phyloP scores from a whole-genome alignment of 1,139 yeast species.

The Candida sojae region DNA sequence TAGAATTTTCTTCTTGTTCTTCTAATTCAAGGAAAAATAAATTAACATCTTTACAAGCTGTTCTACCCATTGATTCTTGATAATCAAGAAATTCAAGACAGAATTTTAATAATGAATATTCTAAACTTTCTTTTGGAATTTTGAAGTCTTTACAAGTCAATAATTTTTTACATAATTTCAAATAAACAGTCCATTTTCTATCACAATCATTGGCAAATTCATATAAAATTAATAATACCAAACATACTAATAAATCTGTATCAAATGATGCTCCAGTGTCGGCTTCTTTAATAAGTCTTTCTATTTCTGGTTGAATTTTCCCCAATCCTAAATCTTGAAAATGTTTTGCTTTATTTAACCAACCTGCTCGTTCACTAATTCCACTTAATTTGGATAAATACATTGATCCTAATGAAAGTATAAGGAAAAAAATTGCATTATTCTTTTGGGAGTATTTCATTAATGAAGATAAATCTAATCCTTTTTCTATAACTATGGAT shows the following conservation, averaged over 20 bases:
- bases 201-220: conserved; percentile 33
- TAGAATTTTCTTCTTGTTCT: conserved; percentile 16
- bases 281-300: conserved; percentile 8
- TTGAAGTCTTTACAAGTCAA: conserved; percentile 19
- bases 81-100: conserved; percentile 30
- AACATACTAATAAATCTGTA: conserved; percentile 23
- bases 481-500: conserved; percentile 22
- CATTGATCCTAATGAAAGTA: conserved; percentile 27
- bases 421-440: conserved; percentile 25
- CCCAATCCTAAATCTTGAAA: conserved; percentile 21
- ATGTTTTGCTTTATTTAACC: conserved; percentile 20
- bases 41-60: conserved; percentile 32
- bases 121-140: conserved; percentile 18
- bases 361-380: conserved; percentile 13
- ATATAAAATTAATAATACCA: conserved; percentile 26
- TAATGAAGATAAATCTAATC: conserved; percentile 23
- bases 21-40: conserved; percentile 22
- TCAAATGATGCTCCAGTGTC: conserved; percentile 1
- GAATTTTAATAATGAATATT: conserved; percentile 23
- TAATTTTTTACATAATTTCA: conserved; percentile 22
- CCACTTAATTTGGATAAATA: conserved; percentile 22
- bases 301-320: conserved; percentile 14
- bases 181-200: conserved; percentile 25
- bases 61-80: conserved; percentile 35
- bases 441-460: conserved; percentile 27